These are phyloP conservation scores for Strobilomyces confusus DNA, from an alignment of 768 basidiomycete species.

Conservation along the genomic window DNA sequence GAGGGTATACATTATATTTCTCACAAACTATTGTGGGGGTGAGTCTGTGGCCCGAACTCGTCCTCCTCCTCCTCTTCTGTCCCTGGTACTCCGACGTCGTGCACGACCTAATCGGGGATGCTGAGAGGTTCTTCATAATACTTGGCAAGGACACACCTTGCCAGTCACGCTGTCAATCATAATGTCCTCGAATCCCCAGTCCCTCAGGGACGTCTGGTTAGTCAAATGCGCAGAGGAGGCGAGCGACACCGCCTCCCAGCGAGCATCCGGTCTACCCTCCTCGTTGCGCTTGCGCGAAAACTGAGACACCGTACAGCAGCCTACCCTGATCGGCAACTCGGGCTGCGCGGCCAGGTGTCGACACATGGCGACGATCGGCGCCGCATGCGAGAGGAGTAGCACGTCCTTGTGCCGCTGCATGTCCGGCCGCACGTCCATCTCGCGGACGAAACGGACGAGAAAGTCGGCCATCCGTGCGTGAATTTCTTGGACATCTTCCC, in stretches of 20 bases:
- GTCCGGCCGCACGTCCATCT: conserved; percentile 43
- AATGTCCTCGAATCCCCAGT: conserved; percentile 83
- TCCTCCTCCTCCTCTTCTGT: conserved; percentile 57
- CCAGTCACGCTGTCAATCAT: conserved; percentile 47
- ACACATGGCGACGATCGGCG: conserved; percentile 64
- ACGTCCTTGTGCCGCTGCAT: conserved; percentile 44
- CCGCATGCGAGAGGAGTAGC: conserved; percentile 71
- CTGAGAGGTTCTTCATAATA: background rate
- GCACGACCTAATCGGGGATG: conserved; percentile 49
- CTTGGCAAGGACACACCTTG: conserved; percentile 40
- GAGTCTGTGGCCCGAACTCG: conserved; percentile 49
- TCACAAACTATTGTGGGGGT: conserved; percentile 12
- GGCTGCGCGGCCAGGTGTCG: conserved; percentile 54
- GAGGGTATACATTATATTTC: background rate
- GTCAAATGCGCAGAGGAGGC: conserved; percentile 55
- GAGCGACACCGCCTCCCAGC: conserved; percentile 43
- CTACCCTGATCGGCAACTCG: conserved; percentile 52
- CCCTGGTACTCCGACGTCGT: conserved; percentile 66
- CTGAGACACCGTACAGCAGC: conserved; percentile 73
- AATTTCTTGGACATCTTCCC: conserved; percentile 61
- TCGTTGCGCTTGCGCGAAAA: conserved; percentile 36
- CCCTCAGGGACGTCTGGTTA: conserved; percentile 53
- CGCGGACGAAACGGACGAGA: conserved; percentile 47
- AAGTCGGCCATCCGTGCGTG: conserved; percentile 58
- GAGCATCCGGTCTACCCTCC: conserved; percentile 34